Base-by-base conservation (phyloP, 148 eudicot species). In the Vaccinium darrowii region DNA sequence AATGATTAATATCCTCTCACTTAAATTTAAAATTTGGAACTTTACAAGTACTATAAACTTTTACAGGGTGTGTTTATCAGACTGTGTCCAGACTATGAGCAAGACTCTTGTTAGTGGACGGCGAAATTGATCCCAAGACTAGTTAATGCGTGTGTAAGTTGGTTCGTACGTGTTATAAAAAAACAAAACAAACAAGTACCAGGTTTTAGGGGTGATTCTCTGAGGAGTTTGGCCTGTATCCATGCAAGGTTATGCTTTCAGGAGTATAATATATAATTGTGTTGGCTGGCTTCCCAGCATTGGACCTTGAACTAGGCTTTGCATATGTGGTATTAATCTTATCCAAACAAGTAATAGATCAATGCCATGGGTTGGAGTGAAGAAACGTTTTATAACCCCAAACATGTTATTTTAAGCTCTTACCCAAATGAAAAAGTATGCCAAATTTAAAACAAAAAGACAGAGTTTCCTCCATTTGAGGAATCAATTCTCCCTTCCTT, bases 231-330 rank as follows among this genome's bases (percentile, higher is more conserved):
- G 23, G 65, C 65, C 9, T 18, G 65, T 60, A 5, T 60, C 23
- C 65, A 12, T 12, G 13, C 10, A 52, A 8, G 54, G 8, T 60
- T 19, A 60, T 19, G 65, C 65, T 60, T 60, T 60, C 23, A 23
- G 30, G 12, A 21, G 71, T n/a, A 63, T 23, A 8, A 65, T 6
- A 65, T 33, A 65, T 9, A 63, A 7, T 63, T 30, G 39, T 30
- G 75, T 60, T 60, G 23, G 65, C 65, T 5, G 63, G 19, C 15
- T 58, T 30, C 12, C 47, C 76, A 71, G 76, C 47, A 71, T 71
- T 71, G 76, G 76, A 33, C 36, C 76, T 72, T 72, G 76, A 30
- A 72, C 49, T 36, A 36, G 76, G 76, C 18, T 72, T 72, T 30
- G 9, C 47, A 27, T 27, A 67, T 9, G 15, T 72, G 76, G 49